phyloP scores from a whole-genome alignment of 345 rosid species.

The Dimocarpus longan region DNA sequence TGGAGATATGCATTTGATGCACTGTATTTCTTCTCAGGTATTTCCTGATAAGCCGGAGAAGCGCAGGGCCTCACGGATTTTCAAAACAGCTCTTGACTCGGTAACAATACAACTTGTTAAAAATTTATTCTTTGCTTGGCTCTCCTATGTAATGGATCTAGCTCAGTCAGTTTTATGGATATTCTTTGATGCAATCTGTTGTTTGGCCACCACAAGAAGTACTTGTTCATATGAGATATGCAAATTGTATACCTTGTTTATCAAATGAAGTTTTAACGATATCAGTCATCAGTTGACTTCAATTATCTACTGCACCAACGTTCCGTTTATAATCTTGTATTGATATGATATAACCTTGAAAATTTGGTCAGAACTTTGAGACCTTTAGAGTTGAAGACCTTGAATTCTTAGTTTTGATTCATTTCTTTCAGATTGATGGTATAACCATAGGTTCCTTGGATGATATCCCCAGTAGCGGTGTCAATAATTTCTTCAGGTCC shows the following conservation, averaged over 20 bases:
- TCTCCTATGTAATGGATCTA: not conserved
- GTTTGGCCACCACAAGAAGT: not conserved
- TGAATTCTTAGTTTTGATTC: constrained; percentile 25
- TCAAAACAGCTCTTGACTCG: constrained; percentile 77
- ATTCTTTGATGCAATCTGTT: not conserved
- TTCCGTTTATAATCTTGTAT: not conserved
- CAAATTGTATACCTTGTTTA: not conserved
- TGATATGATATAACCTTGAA: not conserved
- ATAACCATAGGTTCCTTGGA: constrained; percentile 77
- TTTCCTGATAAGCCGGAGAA: constrained; percentile 91
- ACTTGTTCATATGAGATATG: not conserved
- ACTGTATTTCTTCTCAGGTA: constrained; percentile 49
- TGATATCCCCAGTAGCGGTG: constrained; percentile 69
- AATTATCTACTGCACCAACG: not conserved
- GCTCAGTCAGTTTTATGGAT: not conserved
- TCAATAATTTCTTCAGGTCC: constrained; percentile 79
- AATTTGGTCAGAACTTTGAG: constrained; percentile 1
- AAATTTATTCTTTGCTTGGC: constrained; percentile 10
- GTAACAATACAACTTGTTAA: constrained; percentile 36
- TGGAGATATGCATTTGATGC: constrained; percentile 6
- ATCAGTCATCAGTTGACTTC: not conserved
- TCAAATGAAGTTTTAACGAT: too few relatives aligned
- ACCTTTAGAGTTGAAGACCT: not conserved
- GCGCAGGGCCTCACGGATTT: constrained; percentile 75
- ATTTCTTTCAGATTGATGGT: constrained; percentile 70